Conservation (phyloP, 129 eudicot species). For the Oenanthe sinensis region DNA sequence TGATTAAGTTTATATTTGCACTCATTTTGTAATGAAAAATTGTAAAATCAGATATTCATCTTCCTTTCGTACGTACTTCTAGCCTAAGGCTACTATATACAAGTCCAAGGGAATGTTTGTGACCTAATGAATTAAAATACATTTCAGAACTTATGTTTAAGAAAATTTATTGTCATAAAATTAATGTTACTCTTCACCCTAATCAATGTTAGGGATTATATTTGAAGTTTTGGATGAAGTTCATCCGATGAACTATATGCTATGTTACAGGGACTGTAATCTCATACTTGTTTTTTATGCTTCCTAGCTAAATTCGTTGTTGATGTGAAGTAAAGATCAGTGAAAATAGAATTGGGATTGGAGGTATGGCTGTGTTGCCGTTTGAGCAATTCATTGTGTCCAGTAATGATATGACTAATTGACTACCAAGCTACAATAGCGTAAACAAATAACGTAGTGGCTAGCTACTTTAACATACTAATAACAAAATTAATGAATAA, state of each 20-base stretch:
- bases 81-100: no score
- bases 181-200: not conserved
- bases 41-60: not conserved
- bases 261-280: not conserved
- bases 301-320: not conserved
- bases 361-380: not conserved
- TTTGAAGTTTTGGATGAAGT: not conserved
- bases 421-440: not conserved
- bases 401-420: not conserved
- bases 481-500: not conserved
- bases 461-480: not conserved
- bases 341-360: not conserved
- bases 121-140: not conserved
- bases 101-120: not conserved
- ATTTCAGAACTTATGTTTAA: not conserved
- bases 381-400: not conserved
- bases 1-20: not conserved
- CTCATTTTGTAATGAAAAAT: not conserved
- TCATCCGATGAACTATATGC: no score
- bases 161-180: not conserved
- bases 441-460: not conserved
- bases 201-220: not conserved
- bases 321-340: not conserved
- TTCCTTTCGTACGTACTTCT: not conserved
- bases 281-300: not conserved